Evolutionary conservation across 2,329 filamentous ascomycete genomes (phyloP).

Genomic region (Ambrosiella cleistominuta): DNA sequence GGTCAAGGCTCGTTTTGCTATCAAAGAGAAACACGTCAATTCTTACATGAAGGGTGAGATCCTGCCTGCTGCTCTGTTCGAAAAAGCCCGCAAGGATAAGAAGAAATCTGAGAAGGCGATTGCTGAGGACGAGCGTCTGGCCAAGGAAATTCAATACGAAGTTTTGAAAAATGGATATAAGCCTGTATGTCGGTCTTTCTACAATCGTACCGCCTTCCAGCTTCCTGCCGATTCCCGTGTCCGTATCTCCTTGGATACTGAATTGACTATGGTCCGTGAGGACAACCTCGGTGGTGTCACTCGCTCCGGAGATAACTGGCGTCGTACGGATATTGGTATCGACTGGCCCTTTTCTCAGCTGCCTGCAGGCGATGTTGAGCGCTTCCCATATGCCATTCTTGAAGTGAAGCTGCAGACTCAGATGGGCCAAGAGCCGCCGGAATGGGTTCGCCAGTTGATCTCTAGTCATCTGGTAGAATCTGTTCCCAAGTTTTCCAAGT

Average conservation of each 20-base stretch:
- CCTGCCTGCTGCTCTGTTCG: slow-evolving; percentile 76
- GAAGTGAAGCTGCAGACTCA: slow-evolving; percentile 98
- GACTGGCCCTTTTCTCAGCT: slow-evolving; percentile 89
- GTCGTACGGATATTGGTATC: slow-evolving; percentile 91
- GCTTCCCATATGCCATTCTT: slow-evolving; percentile 88
- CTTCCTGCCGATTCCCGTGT: slow-evolving; percentile 90
- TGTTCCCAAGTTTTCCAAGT: slow-evolving; percentile 98
- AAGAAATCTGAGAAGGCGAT: slow-evolving; percentile 90
- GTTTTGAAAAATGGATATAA: slow-evolving; percentile 71
- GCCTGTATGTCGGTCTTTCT: slow-evolving; percentile 88
- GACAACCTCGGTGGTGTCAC: slow-evolving; percentile 74
- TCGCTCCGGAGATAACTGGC: slow-evolving; percentile 78
- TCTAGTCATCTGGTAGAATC: slow-evolving; percentile 90
- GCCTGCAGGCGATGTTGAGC: slow-evolving; percentile 64
- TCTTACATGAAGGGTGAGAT: slow-evolving; percentile 70
- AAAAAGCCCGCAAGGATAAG: slow-evolving; percentile 86
- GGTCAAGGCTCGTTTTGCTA: slow-evolving; percentile 85
- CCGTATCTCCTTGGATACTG: slow-evolving; percentile 89
- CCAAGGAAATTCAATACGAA: slow-evolving; percentile 84
- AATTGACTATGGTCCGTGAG: slow-evolving; percentile 85
- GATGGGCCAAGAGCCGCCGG: slow-evolving; percentile 80
- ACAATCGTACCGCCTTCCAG: slow-evolving; percentile 96
- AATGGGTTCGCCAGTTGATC: slow-evolving; percentile 90
- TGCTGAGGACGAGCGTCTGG: slow-evolving; percentile 74
- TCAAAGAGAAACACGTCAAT: slow-evolving; percentile 97